These are phyloP conservation scores for Akanthomyces uredinophilus DNA, from an alignment of 2,329 filamentous ascomycete genomes.

Conservation along the genomic window DNA sequence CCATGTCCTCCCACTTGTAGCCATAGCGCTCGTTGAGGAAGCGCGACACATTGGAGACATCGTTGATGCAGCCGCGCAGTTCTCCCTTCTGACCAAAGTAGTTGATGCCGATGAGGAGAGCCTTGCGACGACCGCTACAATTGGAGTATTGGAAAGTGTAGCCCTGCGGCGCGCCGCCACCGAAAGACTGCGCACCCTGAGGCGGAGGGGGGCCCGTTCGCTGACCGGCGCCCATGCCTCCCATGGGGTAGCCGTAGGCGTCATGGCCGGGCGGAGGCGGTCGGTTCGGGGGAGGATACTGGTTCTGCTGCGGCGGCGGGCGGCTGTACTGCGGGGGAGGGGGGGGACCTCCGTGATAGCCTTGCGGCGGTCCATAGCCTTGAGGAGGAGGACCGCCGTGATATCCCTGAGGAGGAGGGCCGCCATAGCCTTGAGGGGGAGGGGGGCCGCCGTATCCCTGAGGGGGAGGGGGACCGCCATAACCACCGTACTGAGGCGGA, in stretches of 20 bases:
- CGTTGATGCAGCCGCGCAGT: conserved; percentile 74
- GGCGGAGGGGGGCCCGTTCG: conserved; percentile 39
- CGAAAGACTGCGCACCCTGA: conserved; percentile 50
- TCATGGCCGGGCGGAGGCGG: conserved; percentile 40
- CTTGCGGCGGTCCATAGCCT: conserved; percentile 20
- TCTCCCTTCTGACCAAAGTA: conserved; percentile 70
- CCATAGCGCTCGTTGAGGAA: conserved; percentile 64
- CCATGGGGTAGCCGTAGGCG: conserved; percentile 42
- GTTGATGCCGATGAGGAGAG: conserved; percentile 74
- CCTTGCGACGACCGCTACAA: conserved; percentile 68
- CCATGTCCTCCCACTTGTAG: conserved; percentile 76
- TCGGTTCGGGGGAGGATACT: conserved; percentile 20
- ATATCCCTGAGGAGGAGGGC: conserved; percentile 21
- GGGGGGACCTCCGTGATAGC: conserved; percentile 12
- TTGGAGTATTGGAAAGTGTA: conserved; percentile 74
- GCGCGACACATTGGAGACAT: conserved; percentile 68
- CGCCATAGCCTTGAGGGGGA: conserved; percentile 19
- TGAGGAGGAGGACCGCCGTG: conserved; percentile 20
- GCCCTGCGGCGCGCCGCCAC: conserved; percentile 60
- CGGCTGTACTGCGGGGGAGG: conserved; percentile 20
- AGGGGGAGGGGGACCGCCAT: conserved; percentile 21
- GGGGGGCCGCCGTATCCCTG: conserved; percentile 19
- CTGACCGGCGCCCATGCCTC: conserved; percentile 25
- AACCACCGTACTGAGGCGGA: conserved; percentile 23
- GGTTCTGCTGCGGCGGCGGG: conserved; percentile 18